Evolutionary conservation across 1,139 yeast genomes (phyloP).

Genomic region (Protomyces inundatus): DNA sequence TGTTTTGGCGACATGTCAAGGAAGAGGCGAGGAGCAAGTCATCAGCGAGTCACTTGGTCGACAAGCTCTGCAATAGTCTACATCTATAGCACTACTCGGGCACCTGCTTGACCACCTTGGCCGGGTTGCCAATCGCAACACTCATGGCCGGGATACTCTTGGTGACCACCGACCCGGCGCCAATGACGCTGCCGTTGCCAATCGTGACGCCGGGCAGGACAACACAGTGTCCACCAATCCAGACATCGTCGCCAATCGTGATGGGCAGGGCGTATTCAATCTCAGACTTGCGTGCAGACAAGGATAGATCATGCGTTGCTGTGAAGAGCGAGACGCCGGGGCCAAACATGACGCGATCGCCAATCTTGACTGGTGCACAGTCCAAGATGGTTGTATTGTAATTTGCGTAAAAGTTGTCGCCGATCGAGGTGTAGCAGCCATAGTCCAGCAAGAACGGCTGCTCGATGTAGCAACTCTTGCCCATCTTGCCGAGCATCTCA

Average conservation of each 20-base stretch:
- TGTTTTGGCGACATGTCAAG: neutral
- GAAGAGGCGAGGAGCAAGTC: neutral
- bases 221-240: constrained; percentile 57
- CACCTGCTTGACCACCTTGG: constrained; percentile 1
- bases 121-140: neutral
- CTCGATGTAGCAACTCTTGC: constrained; percentile 41
- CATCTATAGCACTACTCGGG: neutral
- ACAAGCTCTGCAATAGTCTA: no score
- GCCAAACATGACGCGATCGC: constrained; percentile 56
- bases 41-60: neutral
- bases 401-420: constrained; percentile 48
- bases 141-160: neutral
- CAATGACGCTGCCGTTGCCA: constrained; percentile 59
- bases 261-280: constrained; percentile 55
- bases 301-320: constrained; percentile 60
- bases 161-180: constrained; percentile 61
- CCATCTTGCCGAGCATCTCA: neutral
- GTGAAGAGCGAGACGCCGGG: constrained; percentile 59
- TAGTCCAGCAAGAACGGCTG: constrained; percentile 54
- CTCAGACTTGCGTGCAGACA: constrained; percentile 44
- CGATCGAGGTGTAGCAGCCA: constrained; percentile 51
- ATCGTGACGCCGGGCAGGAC: constrained; percentile 63
- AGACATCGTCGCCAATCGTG: constrained; percentile 56
- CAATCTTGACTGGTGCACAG: constrained; percentile 56
- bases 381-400: constrained; percentile 57